Evolutionary conservation across 2,329 filamentous ascomycete species (phyloP), one percentile per base, ranked within the genome.

Genomic region (Fusarium sp.): DNA sequence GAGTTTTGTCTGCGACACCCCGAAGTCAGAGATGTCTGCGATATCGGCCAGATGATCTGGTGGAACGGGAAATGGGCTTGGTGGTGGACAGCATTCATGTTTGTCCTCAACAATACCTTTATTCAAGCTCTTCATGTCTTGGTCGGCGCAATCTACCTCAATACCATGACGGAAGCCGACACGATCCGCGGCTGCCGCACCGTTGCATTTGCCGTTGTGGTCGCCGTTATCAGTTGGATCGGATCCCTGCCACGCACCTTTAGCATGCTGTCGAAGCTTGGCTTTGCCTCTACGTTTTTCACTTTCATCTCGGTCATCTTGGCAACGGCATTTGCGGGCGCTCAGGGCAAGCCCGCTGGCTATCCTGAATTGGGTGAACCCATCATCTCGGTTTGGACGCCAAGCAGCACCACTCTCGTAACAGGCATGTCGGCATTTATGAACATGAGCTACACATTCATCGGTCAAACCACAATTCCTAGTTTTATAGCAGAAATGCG

Each of bases 401-500:
- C 89, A 7, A 78, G 83, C 3, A 88, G 90, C 28, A 96, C 93
- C 0, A 92, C 91, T 0, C 97, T 97, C 70, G 92, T 97, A 2
- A 83, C 86, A 4, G 94, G 91, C 14, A 90, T 97, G 85, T 93
- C 90, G 51, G 95, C 94, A 0, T 97, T 97, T 79, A 86, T 97
- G 79, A 98, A 97, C 80, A 97, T 98, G 77, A 93, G 90, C 80
- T 97, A 97, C 78, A 97, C 95, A 0, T 97, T 97, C 76, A 97
- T 97, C 71, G 95, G 95, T 0, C 95, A 98, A 77, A 97, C 97
- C 73, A 97, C 94, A 0, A 86, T 98, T 10, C 95, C 95, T 0
- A 95, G 92, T 72, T 98, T 98, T 82, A 97, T 98, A 68, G 94
- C 95, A 4, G 95, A 98, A 79, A 98, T 98, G 95, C 92, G 83